Conservation (phyloP, 1,284 basidiomycete species). For the Malassezia caprae region DNA sequence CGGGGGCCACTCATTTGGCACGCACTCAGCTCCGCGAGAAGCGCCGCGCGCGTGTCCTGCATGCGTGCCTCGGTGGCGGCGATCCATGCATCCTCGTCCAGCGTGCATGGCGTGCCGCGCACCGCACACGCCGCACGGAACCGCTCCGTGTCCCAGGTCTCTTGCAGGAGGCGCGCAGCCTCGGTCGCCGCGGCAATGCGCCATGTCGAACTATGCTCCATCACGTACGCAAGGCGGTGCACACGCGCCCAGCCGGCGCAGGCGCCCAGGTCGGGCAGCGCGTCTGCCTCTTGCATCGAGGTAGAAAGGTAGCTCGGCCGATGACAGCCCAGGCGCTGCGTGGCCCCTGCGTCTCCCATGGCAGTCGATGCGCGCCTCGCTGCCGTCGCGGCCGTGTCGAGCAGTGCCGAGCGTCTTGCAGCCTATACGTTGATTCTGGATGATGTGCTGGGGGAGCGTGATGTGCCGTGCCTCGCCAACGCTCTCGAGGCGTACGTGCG, state of each 20-base stretch:
- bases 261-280: neutral
- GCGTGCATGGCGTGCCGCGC: neutral
- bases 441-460: neutral
- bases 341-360: neutral
- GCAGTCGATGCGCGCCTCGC: conserved; percentile 3
- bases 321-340: neutral
- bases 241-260: conserved; percentile 7
- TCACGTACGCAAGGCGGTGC: conserved; percentile 5
- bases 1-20: conserved; percentile 86
- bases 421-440: neutral
- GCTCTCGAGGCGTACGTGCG: conserved; percentile 3
- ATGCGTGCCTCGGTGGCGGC: conserved; percentile 59
- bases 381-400: neutral
- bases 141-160: conserved; percentile 9
- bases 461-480: neutral
- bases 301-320: neutral
- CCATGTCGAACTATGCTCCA: neutral
- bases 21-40: conserved; percentile 78
- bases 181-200: neutral
- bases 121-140: conserved; percentile 13
- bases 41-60: conserved; percentile 59
- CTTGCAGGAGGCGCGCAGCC: conserved; percentile 2
- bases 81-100: conserved; percentile 55
- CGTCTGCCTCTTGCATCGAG: neutral
- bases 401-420: conserved; percentile 2